phyloP scores from a whole-genome alignment of 805 yeast genomes.

The Suhomyces tanzawaensis region DNA sequence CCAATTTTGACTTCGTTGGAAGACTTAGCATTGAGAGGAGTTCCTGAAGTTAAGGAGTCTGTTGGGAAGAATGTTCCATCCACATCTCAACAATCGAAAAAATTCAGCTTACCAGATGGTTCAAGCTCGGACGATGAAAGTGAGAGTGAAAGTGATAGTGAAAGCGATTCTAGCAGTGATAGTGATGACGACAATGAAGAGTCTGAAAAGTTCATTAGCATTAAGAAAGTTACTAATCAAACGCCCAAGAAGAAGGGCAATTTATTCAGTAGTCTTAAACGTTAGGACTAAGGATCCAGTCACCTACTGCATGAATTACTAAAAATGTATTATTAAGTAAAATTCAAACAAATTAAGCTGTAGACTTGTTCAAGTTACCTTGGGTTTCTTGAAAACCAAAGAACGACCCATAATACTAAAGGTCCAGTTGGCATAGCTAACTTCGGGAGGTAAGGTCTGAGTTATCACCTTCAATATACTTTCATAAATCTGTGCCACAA shows the following conservation, averaged over 20 bases:
- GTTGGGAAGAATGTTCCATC: background rate
- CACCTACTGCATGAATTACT: background rate
- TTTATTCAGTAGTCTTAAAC: constrained; percentile 30
- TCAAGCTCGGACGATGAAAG: constrained; percentile 2
- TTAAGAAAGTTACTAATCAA: constrained; percentile 17
- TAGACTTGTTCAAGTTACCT: background rate
- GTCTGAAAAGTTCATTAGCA: constrained; percentile 22
- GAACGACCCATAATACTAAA: constrained; percentile 34
- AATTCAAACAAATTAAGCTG: background rate
- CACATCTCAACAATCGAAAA: background rate
- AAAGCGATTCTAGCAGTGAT: constrained; percentile 17
- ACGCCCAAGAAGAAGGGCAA: constrained; percentile 13
- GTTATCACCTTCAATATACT: constrained; percentile 29
- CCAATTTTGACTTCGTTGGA: constrained; percentile 51
- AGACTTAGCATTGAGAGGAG: constrained; percentile 60
- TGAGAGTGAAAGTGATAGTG: constrained; percentile 14
- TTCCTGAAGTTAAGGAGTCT: constrained; percentile 63
- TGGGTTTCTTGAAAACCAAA: constrained; percentile 8
- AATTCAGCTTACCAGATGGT: background rate
- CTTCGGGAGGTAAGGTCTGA: constrained; percentile 14
- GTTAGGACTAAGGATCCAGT: background rate
- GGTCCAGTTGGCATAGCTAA: constrained; percentile 31
- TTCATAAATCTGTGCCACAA: constrained; percentile 31
- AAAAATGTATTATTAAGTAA: background rate
- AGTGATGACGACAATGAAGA: constrained; percentile 7